Evolutionary conservation across 768 basidiomycete genomes (phyloP), one percentile per base, ranked within the genome.

Genomic region (Pleurotus djamor): DNA sequence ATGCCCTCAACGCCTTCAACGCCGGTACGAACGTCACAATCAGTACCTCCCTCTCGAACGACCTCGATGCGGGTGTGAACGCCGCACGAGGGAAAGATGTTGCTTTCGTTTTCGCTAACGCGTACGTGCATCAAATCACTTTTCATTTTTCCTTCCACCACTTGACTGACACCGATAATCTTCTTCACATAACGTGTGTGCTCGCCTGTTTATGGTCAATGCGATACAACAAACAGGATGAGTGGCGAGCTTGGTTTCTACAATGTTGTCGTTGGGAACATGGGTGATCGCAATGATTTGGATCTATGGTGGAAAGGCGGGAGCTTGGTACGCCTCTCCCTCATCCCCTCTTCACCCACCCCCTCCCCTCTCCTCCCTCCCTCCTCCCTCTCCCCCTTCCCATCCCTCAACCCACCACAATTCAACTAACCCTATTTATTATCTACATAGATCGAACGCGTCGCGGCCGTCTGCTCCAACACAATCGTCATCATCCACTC

Each of bases 401-500:
- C 34, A 28, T 67, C 62, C 71, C 16, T 45, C 67, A 3, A 9
- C 12, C 21, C 21, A 8, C 33, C 33, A 2, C 12, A 5, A 49
- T 17, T 12, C 5, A 32, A 36, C 35, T 33, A 32, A 34, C 6
- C 70, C 73, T 54, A 72, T 74, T n/a, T 56, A 69, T 8, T 28
- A 28, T 63, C 79, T 57, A 10, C 21, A 5, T 34, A 78, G 87
- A 61, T 78, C 69, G 64, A 79, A 58, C 70, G 77, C 0, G 86
- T 89, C 3, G 92, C 94, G 0, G 77, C 83, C 4, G 80, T 83
- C 0, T 87, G 86, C 71, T 82, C 82, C 66, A 91, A 91, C 71
- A 89, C 88, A 0, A 84, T 91, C 41, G 88, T 91, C 7, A 76
- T 91, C 35, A 79, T 83, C 13, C 83, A 91, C 70, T 81, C 80